phyloP scores from a whole-genome alignment of 768 basidiomycete genomes.

The Mycena vulgaris region DNA sequence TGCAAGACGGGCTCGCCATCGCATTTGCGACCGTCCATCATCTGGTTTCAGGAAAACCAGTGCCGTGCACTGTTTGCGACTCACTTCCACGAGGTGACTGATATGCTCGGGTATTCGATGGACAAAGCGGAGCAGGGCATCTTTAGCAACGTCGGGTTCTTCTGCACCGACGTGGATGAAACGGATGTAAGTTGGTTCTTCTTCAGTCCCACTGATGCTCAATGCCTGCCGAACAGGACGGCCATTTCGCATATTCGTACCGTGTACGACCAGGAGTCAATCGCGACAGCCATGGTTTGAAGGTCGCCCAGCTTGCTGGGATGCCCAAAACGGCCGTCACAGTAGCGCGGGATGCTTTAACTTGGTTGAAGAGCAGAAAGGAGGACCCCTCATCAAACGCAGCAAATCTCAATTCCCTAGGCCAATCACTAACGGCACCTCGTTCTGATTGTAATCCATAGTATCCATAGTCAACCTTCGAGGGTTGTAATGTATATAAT shows the following conservation, averaged over 20 bases:
- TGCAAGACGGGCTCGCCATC: slow-evolving; percentile 92
- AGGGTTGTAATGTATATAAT: slow-evolving; percentile 3
- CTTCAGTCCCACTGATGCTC: neutral
- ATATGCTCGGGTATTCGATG: slow-evolving; percentile 79
- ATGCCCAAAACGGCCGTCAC: slow-evolving; percentile 76
- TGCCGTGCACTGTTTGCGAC: slow-evolving; percentile 96
- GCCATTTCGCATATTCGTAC: slow-evolving; percentile 88
- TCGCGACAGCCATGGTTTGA: slow-evolving; percentile 90
- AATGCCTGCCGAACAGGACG: slow-evolving; percentile 65
- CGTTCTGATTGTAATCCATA: neutral
- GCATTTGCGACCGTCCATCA: slow-evolving; percentile 94
- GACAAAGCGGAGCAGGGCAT: slow-evolving; percentile 59
- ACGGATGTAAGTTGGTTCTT: slow-evolving; percentile 66
- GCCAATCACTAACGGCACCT: slow-evolving; percentile 42
- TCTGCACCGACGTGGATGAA: slow-evolving; percentile 91
- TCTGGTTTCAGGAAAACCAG: slow-evolving; percentile 73
- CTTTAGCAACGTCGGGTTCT: slow-evolving; percentile 82
- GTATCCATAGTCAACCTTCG: neutral
- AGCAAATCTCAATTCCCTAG: slow-evolving; percentile 50
- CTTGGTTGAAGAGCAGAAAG: slow-evolving; percentile 50
- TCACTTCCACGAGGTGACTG: slow-evolving; percentile 96
- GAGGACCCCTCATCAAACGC: slow-evolving; percentile 37
- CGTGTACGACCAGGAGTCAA: slow-evolving; percentile 88
- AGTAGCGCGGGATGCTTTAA: slow-evolving; percentile 72
- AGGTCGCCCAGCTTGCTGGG: slow-evolving; percentile 90